Percentiles rank a stretch among this genome's conserved stretches.
phyloP scores from a whole-genome alignment of 768 basidiomycete genomes.

The Russula brevipes region DNA sequence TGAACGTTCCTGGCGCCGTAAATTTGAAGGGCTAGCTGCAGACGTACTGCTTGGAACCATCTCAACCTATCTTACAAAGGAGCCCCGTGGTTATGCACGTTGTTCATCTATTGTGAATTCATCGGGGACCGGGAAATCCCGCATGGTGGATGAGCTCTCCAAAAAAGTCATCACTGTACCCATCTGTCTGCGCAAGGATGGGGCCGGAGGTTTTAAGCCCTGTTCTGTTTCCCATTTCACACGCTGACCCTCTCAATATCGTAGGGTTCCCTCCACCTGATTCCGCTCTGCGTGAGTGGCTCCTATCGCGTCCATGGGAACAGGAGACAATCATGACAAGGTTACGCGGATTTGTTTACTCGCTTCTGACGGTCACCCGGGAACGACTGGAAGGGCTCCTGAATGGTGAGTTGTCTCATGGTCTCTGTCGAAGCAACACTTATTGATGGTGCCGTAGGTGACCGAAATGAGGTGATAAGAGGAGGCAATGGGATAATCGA shows the following conservation, averaged over 20 bases:
- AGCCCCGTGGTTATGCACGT: background rate
- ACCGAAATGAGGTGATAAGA: no score
- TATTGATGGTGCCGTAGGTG: no score
- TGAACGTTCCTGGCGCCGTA: background rate
- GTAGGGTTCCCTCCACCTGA: constrained; percentile 1
- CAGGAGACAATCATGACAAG: background rate
- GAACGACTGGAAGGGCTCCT: background rate
- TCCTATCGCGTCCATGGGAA: background rate
- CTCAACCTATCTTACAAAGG: background rate
- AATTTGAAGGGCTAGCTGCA: background rate
- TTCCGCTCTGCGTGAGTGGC: background rate
- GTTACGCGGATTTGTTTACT: background rate
- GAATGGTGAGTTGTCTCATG: no score
- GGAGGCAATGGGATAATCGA: no score
- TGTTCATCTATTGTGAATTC: background rate
- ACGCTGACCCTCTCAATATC: background rate
- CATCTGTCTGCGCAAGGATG: background rate
- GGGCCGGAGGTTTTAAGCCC: background rate
- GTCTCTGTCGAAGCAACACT: no score
- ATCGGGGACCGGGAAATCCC: background rate
- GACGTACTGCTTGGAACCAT: background rate
- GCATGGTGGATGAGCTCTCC: background rate
- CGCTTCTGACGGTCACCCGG: background rate
- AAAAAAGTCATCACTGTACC: background rate
- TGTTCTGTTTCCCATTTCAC: background rate